phyloP scores from a whole-genome alignment of 2,329 filamentous ascomycete genomes.

The Pseudogymnoascus sp. region DNA sequence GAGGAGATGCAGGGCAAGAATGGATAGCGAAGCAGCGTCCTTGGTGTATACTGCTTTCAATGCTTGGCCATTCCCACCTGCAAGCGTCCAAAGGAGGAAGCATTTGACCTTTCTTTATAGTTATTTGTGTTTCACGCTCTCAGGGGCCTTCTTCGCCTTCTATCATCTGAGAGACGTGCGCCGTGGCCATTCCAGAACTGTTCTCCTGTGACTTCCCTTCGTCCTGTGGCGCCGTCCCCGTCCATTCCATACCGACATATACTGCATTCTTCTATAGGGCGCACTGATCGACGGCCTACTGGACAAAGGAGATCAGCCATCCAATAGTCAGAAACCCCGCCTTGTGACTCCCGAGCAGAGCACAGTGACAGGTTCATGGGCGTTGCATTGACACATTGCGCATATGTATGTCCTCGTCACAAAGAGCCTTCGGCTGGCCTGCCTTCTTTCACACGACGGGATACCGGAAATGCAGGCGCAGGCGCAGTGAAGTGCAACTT shows the following conservation, averaged over 20 bases:
- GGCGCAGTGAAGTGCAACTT: neutral
- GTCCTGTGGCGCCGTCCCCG: neutral
- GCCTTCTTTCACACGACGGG: neutral
- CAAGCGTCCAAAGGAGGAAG: neutral
- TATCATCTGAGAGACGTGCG: neutral
- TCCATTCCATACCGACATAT: neutral
- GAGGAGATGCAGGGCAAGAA: neutral
- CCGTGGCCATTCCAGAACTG: constrained; percentile 1
- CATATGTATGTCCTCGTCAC: constrained; percentile 2
- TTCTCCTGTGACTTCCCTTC: neutral
- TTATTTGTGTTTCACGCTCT: neutral
- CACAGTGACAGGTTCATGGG: neutral
- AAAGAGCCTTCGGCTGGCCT: neutral
- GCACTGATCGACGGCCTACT: neutral
- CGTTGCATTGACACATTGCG: constrained; percentile 1
- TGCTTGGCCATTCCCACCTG: neutral
- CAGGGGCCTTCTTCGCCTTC: neutral
- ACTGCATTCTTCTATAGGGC: neutral
- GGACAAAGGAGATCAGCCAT: neutral
- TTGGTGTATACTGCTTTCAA: neutral
- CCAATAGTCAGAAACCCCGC: neutral
- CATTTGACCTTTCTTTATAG: neutral
- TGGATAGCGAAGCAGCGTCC: neutral
- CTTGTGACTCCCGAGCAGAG: neutral
- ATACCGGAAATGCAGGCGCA: neutral